Base-by-base conservation (phyloP, 1,284 basidiomycete genomes). In the Tilletia walkeri region DNA sequence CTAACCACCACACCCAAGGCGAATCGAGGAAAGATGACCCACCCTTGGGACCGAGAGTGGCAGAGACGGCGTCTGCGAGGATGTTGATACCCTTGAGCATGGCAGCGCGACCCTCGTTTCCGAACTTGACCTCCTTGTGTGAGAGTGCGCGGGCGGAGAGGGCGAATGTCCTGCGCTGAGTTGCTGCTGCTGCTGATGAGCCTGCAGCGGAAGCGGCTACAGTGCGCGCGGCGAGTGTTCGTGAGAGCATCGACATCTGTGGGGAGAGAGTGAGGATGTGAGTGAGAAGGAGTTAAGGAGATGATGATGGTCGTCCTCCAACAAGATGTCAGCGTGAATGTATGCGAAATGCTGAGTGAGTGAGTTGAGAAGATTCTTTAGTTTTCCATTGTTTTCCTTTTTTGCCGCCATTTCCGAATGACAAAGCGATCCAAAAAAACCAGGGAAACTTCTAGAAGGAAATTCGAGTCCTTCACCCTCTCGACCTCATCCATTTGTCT, bases 31-130 rank as follows among this genome's bases (percentile, higher is more conserved):
- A 45, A 45, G 41, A 45, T 7, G 45, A 65, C 14, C 16, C 71
- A 91, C 93, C 94, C 87, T 99, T 99, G 68, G 95, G 95, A 72
- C 95, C 95, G 49, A 98, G 89, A 49, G 95, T 99, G 67, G 96
- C 94, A 92, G 85, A 97, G 59, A 84, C 79, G 36, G 82, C 82
- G 69, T 82, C 79, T 69, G 95, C 95, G 76, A 99, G 90, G 78
- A 95, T 88, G 86, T 98, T 95, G 75, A 99, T 94, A 86, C 95
- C 95, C 84, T 90, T 91, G 76, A 98, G 89, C 87, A 98, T 96
- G 85, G 90, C 89, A 63, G 94, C 93, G 76, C 95, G 89, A 72
- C 94, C 94, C 76, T 95, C 93, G 86, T 97, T 95, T 83, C 92
- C 93, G 86, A 98, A 98, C 87, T 93, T 91, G 85, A 98, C 92